Percentiles rank a stretch among this genome's conserved stretches.
Evolutionary conservation across 345 rosid species (phyloP).

Genomic region (Pelargonium nanum): DNA sequence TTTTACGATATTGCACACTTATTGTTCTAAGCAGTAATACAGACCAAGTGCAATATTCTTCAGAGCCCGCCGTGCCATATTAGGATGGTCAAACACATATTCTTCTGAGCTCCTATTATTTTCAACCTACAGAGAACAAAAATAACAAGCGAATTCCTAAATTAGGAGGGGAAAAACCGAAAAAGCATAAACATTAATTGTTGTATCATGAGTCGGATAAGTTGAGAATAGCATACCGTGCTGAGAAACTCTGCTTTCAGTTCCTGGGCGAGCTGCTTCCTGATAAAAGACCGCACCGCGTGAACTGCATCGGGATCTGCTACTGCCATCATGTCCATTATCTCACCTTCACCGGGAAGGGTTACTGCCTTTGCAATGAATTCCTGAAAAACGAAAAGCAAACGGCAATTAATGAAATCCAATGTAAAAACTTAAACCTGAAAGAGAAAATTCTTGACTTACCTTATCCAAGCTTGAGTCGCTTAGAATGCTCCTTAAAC

Average conservation of each 20-base stretch:
- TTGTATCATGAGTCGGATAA: background rate
- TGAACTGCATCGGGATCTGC: conserved; percentile 99
- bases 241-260: conserved; percentile 61
- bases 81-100: conserved; percentile 70
- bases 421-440: background rate
- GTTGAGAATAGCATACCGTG: conserved; percentile 34
- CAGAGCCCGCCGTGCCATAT: conserved; percentile 77
- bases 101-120: conserved; percentile 64
- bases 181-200: background rate
- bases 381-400: conserved; percentile 42
- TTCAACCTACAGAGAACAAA: conserved; percentile 35
- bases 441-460: conserved; percentile 3
- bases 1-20: background rate
- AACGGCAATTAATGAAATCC: background rate
- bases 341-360: conserved; percentile 90
- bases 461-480: conserved; percentile 81
- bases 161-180: background rate
- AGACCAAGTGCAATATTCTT: conserved; percentile 79
- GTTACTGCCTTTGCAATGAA: conserved; percentile 85
- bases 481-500: conserved; percentile 61
- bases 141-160: background rate
- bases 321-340: conserved; percentile 95
- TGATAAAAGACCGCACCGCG: conserved; percentile 72
- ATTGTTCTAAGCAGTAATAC: conserved; percentile 13
- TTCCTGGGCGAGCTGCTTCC: conserved; percentile 85